Evolutionary conservation across 345 rosid genomes (phyloP).

Genomic region (Geranium brycei): DNA sequence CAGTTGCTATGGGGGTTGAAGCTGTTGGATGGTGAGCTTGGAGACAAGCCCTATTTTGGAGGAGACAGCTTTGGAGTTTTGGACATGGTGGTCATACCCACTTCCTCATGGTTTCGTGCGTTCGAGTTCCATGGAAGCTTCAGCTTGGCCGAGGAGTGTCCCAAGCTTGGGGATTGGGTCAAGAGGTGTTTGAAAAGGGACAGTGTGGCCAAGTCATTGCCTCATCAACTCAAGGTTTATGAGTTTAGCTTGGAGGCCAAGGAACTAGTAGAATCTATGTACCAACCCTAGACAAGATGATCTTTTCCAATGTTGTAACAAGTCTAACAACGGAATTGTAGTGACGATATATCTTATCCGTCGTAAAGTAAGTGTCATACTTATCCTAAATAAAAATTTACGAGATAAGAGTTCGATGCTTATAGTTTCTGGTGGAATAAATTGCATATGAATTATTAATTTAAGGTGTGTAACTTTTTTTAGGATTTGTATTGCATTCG

Average conservation of each 20-base stretch:
- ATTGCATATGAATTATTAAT: too few relatives aligned
- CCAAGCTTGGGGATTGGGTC: slow-evolving; percentile 17
- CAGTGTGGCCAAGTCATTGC: slow-evolving; percentile 12
- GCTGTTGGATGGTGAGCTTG: slow-evolving; percentile 15
- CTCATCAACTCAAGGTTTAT: slow-evolving; percentile 9
- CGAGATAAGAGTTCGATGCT: too few relatives aligned
- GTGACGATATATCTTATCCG: too few relatives aligned
- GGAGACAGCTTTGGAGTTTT: slow-evolving; percentile 10
- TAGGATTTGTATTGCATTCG: too few relatives aligned
- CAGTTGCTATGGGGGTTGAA: slow-evolving; percentile 6
- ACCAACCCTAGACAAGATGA: too few relatives aligned
- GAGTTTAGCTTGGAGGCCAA: slow-evolving; percentile 1
- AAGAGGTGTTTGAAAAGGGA: slow-evolving; percentile 13
- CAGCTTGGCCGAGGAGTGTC: slow-evolving; percentile 10
- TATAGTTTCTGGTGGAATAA: too few relatives aligned
- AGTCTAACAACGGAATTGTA: too few relatives aligned
- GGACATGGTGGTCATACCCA: slow-evolving; percentile 15
- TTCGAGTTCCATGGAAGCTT: slow-evolving; percentile 7
- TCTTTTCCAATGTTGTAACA: too few relatives aligned
- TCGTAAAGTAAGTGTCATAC: too few relatives aligned
- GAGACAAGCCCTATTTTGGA: slow-evolving; percentile 10
- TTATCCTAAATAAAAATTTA: too few relatives aligned
- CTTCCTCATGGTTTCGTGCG: slow-evolving; percentile 9
- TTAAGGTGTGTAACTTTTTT: too few relatives aligned
- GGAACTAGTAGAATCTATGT: too few relatives aligned